Evolutionary conservation across 2,329 filamentous ascomycete genomes (phyloP).

Genomic region (Cercospora janseana): DNA sequence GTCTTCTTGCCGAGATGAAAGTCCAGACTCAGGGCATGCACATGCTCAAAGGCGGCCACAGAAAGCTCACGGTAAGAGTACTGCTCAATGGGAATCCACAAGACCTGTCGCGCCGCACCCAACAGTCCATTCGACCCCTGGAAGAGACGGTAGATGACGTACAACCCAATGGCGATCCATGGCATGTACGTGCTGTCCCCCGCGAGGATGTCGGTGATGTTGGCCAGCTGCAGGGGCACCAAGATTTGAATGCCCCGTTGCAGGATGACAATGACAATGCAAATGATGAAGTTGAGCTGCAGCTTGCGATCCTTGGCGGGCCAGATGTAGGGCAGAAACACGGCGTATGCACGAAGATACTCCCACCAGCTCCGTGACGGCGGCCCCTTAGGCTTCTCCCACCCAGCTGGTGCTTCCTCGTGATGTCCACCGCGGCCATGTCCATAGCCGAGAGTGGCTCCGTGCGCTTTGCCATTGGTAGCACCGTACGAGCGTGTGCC

Average conservation of each 20-base stretch:
- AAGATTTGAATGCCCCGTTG: constrained; percentile 84
- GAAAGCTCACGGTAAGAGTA: constrained; percentile 94
- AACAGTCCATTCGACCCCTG: constrained; percentile 88
- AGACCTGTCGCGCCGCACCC: constrained; percentile 73
- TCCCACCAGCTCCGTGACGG: constrained; percentile 94
- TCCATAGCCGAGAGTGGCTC: constrained; percentile 37
- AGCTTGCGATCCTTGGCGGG: constrained; percentile 74
- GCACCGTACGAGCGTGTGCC: constrained; percentile 40
- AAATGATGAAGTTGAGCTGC: constrained; percentile 75
- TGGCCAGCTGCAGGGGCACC: constrained; percentile 77
- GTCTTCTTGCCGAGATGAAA: constrained; percentile 97
- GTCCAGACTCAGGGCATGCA: constrained; percentile 89
- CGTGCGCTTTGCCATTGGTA: constrained; percentile 48
- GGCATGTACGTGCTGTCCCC: constrained; percentile 59
- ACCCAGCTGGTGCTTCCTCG: constrained; percentile 60
- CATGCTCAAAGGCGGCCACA: constrained; percentile 94
- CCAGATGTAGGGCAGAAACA: constrained; percentile 98
- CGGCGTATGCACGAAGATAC: constrained; percentile 84
- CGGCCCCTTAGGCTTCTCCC: constrained; percentile 83
- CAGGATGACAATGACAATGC: constrained; percentile 73
- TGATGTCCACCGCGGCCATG: constrained; percentile 20
- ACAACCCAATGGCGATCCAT: constrained; percentile 71
- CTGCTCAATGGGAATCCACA: constrained; percentile 97
- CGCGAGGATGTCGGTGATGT: constrained; percentile 72
- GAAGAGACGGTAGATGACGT: constrained; percentile 74